Evolutionary conservation across 805 yeast species (phyloP).

Genomic region (Candida nonsorbophila): DNA sequence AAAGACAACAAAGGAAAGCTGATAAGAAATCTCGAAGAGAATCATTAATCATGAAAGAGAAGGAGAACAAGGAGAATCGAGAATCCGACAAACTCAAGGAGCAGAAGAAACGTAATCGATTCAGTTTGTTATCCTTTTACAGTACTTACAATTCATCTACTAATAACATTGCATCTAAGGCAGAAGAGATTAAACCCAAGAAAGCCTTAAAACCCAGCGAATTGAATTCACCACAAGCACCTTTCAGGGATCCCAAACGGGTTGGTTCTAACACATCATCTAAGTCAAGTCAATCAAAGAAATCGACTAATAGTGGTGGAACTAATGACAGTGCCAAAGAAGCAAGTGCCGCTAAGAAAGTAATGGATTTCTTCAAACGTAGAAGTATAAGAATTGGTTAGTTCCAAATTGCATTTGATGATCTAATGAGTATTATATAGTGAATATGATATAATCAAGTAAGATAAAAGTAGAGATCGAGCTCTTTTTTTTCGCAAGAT

Average conservation of each 20-base stretch:
- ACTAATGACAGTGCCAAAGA: slow-evolving; percentile 41
- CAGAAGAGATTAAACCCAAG: slow-evolving; percentile 8
- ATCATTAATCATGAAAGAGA: slow-evolving; percentile 2
- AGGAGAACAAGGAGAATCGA: neutral
- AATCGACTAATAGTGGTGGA: slow-evolving; percentile 11
- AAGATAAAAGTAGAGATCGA: no score
- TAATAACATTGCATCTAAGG: slow-evolving; percentile 4
- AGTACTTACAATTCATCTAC: slow-evolving; percentile 23
- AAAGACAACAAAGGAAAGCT: slow-evolving; percentile 1
- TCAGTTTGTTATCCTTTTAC: slow-evolving; percentile 40
- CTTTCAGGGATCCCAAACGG: slow-evolving; percentile 16
- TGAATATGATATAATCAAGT: no score
- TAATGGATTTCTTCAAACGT: slow-evolving; percentile 73
- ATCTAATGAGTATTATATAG: slow-evolving; percentile 1
- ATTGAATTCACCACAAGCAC: slow-evolving; percentile 16
- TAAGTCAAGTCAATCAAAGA: slow-evolving; percentile 11
- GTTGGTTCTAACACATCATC: slow-evolving; percentile 25
- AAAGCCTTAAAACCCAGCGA: slow-evolving; percentile 28
- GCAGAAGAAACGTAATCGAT: slow-evolving; percentile 34
- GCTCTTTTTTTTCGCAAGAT: no score
- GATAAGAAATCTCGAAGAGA: slow-evolving; percentile 1
- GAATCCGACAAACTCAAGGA: slow-evolving; percentile 13
- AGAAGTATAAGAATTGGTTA: slow-evolving; percentile 36
- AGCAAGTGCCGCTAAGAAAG: slow-evolving; percentile 71
- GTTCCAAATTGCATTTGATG: neutral